phyloP scores from a whole-genome alignment of 208 protist genomes.

The Trypanosoma caninum region DNA sequence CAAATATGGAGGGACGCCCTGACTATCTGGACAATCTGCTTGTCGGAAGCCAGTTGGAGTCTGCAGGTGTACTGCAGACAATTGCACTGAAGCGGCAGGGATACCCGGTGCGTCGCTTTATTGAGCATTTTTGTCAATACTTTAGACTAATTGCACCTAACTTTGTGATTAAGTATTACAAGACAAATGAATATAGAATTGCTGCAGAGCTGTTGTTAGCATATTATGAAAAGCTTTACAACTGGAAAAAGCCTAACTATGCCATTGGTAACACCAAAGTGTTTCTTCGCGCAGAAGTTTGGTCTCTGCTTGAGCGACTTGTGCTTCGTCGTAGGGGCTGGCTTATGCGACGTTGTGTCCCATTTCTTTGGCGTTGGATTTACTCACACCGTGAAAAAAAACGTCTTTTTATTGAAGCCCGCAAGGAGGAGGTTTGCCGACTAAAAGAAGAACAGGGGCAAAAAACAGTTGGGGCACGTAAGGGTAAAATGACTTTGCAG shows the following conservation, averaged over 20 bases:
- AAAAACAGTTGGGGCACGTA: constrained; percentile 35
- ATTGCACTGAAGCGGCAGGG: constrained; percentile 89
- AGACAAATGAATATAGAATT: constrained; percentile 38
- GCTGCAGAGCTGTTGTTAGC: constrained; percentile 48
- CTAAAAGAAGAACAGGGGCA: constrained; percentile 50
- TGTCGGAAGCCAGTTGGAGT: constrained; percentile 88
- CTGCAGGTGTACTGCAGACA: constrained; percentile 88
- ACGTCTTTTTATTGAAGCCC: constrained; percentile 52
- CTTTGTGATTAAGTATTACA: constrained; percentile 32
- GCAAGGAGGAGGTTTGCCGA: constrained; percentile 42
- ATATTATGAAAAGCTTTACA: constrained; percentile 61
- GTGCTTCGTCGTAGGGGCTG: constrained; percentile 61
- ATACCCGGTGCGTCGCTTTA: constrained; percentile 77
- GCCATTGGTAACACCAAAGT: constrained; percentile 86
- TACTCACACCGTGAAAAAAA: constrained; percentile 61
- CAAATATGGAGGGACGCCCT: constrained; percentile 77
- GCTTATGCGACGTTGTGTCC: constrained; percentile 59
- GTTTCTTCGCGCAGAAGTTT: constrained; percentile 83
- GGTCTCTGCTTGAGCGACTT: constrained; percentile 75
- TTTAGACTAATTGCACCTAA: constrained; percentile 75
- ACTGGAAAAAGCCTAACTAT: constrained; percentile 63
- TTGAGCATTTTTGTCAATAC: constrained; percentile 76
- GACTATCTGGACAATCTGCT: constrained; percentile 59
- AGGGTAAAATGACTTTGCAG: constrained; percentile 35
- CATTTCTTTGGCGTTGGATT: constrained; percentile 70